Evolutionary conservation across 2,329 filamentous ascomycete genomes (phyloP).

Genomic region (Beauveria brongniartii): DNA sequence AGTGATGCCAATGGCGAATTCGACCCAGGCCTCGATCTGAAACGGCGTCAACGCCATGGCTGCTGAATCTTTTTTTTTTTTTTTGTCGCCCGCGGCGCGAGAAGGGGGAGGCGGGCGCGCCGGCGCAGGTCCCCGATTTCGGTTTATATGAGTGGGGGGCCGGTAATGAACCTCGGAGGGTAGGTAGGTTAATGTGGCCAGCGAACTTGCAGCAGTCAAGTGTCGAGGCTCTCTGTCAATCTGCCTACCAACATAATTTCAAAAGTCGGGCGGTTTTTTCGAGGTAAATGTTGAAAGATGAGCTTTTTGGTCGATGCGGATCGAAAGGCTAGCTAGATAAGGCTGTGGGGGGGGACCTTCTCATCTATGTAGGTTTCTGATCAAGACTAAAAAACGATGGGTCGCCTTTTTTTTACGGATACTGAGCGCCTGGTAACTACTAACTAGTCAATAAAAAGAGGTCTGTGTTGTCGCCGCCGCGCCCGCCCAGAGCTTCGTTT

Average conservation of each 20-base stretch:
- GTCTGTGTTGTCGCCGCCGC: neutral
- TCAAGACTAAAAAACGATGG: neutral
- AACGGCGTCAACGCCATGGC: constrained; percentile 29
- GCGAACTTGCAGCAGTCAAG: too few relatives aligned
- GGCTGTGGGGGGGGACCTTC: neutral
- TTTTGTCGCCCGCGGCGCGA: neutral
- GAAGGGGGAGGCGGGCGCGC: too few relatives aligned
- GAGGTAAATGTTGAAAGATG: too few relatives aligned
- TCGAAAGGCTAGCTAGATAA: neutral
- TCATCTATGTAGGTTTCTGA: neutral
- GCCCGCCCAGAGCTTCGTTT: neutral
- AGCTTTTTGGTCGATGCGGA: neutral
- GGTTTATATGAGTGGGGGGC: too few relatives aligned
- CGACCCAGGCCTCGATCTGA: constrained; percentile 34
- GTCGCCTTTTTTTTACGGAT: too few relatives aligned
- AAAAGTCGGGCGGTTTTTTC: too few relatives aligned
- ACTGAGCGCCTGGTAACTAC: too few relatives aligned
- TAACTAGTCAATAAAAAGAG: neutral
- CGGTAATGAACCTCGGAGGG: too few relatives aligned
- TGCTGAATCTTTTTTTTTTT: neutral
- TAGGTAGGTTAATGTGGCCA: too few relatives aligned
- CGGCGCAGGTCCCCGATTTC: too few relatives aligned
- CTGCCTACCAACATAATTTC: too few relatives aligned
- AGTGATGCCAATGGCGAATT: constrained; percentile 31
- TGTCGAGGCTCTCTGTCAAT: too few relatives aligned